Base-by-base conservation (phyloP, 164 flowering plant species). In the Tetracentron sinense region DNA sequence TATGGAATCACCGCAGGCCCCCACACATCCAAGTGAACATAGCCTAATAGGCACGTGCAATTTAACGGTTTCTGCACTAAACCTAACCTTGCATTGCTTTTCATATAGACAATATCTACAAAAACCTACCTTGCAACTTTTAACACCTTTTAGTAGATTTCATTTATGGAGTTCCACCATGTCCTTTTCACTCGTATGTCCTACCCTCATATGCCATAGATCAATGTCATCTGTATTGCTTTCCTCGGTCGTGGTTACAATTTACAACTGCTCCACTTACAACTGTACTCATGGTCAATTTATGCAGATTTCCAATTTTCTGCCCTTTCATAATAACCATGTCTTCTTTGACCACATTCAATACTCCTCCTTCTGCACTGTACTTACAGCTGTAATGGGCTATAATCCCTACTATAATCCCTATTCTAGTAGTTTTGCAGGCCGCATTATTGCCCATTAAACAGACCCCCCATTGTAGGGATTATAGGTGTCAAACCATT, bases 391-490 rank as follows among this genome's bases (percentile, higher is more conserved):
- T 54, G 14, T 1, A 1, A 10, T 62, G 1, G 16, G 48, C 22
- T 7, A 49, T 66, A 17, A n/a, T n/a, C n/a, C n/a, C 44, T 26
- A 4, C 66, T 60, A 5, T n/a, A n/a, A n/a, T n/a, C n/a, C n/a
- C n/a, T n/a, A 42, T 61, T n/a, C 66, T 61, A 20, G 42, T 29
- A 1, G 52, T 20, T 46, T 61, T 61, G 22, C 66, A 61, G n/a
- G 52, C 10, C 15, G 60, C 55, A 35, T 57, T 16, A 60, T 67
- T 61, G 10, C 54, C 66, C 35, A 54, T 55, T 14, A 61, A 44
- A 68, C 66, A 33, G 8, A n/a, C 19, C 70, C 60, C 19, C 64
- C 59, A 48, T 60, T 46, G 2, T 2, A 3, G 1, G 17, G 3
- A 3, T 53, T 58, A 60, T 56, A 65, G 0, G 44, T 42, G 1